phyloP scores from a whole-genome alignment of 202 grass and related monocot genomes.

The Setaria viridis region DNA sequence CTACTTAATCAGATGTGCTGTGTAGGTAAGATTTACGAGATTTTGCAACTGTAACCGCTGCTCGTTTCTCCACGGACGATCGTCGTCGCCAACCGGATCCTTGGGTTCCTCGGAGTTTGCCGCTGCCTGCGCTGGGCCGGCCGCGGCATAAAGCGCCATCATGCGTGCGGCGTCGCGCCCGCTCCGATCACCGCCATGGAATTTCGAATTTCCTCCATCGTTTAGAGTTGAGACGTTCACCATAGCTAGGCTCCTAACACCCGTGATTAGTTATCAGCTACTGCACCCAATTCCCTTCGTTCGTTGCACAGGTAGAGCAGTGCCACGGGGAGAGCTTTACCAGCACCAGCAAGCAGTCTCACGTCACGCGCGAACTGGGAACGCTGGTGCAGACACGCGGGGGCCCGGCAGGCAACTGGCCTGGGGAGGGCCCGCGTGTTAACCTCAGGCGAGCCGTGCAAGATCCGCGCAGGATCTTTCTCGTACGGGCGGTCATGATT shows the following conservation, averaged over 20 bases:
- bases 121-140: background rate
- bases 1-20: no score
- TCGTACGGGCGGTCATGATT: background rate
- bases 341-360: background rate
- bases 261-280: background rate
- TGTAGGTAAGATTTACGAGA: no score
- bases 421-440: background rate
- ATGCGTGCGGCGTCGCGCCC: conserved; percentile 20
- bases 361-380: background rate
- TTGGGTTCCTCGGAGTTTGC: background rate
- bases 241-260: background rate
- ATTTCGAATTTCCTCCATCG: background rate
- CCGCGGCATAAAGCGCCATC: conserved; percentile 27
- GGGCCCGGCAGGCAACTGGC: background rate
- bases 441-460: background rate
- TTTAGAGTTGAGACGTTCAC: background rate
- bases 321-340: background rate
- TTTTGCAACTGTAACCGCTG: no score
- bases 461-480: background rate
- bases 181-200: background rate
- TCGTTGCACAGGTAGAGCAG: background rate
- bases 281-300: background rate
- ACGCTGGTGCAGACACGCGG: background rate
- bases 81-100: background rate
- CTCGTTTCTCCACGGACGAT: background rate